Conservation (phyloP, 345 rosid species). For the Sonneratia caseolaris region DNA sequence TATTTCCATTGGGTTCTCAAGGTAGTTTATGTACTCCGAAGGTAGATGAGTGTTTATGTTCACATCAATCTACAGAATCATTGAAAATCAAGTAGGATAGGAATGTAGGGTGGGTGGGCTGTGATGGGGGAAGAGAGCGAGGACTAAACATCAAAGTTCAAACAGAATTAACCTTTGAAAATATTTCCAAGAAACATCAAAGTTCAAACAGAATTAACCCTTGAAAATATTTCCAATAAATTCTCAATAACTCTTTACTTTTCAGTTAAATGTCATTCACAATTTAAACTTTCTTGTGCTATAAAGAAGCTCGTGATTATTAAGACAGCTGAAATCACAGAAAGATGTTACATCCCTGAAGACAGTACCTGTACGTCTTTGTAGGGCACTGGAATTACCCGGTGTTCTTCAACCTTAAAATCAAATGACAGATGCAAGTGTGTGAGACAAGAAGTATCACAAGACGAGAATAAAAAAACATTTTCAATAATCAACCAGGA, state of each 20-base stretch:
- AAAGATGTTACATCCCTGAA: background rate
- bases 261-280: background rate
- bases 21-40: slow-evolving; percentile 79
- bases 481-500: background rate
- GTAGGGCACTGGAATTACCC: slow-evolving; percentile 62
- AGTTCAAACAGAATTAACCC: background rate
- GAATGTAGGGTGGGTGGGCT: background rate
- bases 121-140: background rate
- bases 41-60: slow-evolving; percentile 68
- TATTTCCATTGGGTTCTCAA: slow-evolving; percentile 80
- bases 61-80: slow-evolving; percentile 53
- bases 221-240: background rate
- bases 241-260: background rate
- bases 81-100: background rate
- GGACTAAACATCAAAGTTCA: background rate
- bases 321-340: background rate
- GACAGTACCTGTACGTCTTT: slow-evolving; percentile 61
- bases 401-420: slow-evolving; percentile 78
- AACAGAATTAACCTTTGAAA: no score
- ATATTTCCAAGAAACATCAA: no score
- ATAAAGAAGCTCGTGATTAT: background rate
- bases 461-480: background rate
- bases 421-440: slow-evolving; percentile 14
- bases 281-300: background rate
- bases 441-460: background rate